Evolutionary conservation across 441 rosid genomes (phyloP).

Genomic region (Eruca vesicaria): DNA sequence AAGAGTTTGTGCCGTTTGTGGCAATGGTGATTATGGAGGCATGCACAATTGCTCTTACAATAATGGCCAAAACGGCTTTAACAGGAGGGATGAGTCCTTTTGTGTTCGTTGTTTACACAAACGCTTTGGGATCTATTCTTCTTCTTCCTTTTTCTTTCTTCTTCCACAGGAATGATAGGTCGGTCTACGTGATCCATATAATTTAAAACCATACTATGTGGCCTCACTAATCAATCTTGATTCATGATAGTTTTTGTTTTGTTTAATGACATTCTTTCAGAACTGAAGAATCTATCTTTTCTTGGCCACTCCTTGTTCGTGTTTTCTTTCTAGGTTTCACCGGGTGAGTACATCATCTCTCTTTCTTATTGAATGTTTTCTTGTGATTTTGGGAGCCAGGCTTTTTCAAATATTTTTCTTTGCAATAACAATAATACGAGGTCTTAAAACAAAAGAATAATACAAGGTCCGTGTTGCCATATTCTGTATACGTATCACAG

Average conservation of each 20-base stretch:
- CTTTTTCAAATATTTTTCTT: background rate
- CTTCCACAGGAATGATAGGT: slow-evolving; percentile 60
- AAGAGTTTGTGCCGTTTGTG: slow-evolving; percentile 44
- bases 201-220: background rate
- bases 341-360: slow-evolving; percentile 49
- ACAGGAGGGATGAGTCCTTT: slow-evolving; percentile 70
- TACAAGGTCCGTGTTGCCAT: background rate
- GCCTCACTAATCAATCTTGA: background rate
- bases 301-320: slow-evolving; percentile 48
- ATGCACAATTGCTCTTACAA: slow-evolving; percentile 65
- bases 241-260: background rate
- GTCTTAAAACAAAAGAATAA: background rate
- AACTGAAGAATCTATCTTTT: slow-evolving; percentile 44
- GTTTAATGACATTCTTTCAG: slow-evolving; percentile 35
- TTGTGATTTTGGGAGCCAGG: background rate
- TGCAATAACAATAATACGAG: background rate
- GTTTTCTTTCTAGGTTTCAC: slow-evolving; percentile 72
- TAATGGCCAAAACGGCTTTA: slow-evolving; percentile 63
- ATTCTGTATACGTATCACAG: background rate
- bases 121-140: slow-evolving; percentile 53
- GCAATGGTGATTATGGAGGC: slow-evolving; percentile 75
- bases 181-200: background rate
- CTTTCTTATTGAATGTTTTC: background rate
- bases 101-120: slow-evolving; percentile 70
- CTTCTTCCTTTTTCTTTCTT: slow-evolving; percentile 67